Conservation (phyloP, 2,329 filamentous ascomycete species). For the Sporothrix brasiliensis region DNA sequence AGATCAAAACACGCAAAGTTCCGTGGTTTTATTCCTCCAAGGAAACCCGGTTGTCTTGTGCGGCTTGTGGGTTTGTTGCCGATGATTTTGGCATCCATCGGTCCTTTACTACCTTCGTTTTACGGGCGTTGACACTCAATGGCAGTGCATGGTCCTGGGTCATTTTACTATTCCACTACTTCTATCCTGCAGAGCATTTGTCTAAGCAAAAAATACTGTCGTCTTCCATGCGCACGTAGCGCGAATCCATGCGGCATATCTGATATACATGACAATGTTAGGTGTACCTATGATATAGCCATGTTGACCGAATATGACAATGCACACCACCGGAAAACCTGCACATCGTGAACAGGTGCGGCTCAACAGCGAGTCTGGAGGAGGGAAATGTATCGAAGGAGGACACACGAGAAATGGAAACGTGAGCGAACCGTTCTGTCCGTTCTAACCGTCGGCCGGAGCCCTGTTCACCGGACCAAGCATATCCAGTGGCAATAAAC, state of each 20-base stretch:
- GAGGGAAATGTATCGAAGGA: not conserved
- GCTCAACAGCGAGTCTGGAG: not conserved
- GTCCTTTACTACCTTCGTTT: not conserved
- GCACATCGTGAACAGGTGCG: not conserved
- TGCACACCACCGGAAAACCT: not conserved
- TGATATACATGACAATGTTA: too few relatives aligned
- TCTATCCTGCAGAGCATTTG: not conserved
- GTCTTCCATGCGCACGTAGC: too few relatives aligned
- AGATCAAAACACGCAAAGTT: not conserved
- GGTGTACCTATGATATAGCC: not conserved
- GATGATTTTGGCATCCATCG: not conserved
- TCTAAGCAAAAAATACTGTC: too few relatives aligned
- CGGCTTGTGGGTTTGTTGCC: not conserved
- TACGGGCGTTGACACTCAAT: not conserved
- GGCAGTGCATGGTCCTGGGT: not conserved
- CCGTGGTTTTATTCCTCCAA: constrained; percentile 1
- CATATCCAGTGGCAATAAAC: not conserved
- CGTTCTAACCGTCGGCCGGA: constrained; percentile 5
- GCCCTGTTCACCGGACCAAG: not conserved
- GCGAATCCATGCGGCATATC: too few relatives aligned
- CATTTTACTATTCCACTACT: not conserved
- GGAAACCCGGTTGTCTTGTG: constrained; percentile 27
- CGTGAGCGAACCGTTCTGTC: not conserved
- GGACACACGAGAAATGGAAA: not conserved
- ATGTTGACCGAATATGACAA: not conserved